A percentile compares a stretch with the other conserved stretches of the same genome.
These are phyloP conservation scores for Penicillium cataractarum DNA, from an alignment of 495 filamentous ascomycete genomes.

Conservation along the genomic window DNA sequence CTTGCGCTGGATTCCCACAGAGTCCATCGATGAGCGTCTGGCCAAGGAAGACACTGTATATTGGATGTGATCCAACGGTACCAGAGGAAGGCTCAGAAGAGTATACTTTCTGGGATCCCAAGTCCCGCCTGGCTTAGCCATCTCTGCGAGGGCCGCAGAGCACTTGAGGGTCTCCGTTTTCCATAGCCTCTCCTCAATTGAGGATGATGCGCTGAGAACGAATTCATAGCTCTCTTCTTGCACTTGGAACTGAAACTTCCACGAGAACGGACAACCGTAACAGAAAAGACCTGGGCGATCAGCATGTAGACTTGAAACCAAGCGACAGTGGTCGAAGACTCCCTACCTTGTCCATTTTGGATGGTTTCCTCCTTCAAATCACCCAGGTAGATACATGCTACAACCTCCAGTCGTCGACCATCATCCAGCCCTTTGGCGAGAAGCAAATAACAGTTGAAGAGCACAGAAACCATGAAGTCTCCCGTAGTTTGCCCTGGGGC, in stretches of 20 bases:
- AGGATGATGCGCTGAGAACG: conserved; percentile 85
- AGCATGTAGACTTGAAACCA: conserved; percentile 1
- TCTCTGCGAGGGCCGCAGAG: conserved; percentile 29
- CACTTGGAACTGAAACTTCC: conserved; percentile 89
- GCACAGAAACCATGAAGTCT: conserved; percentile 83
- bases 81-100: conserved; percentile 67
- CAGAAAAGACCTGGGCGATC: conserved; percentile 73
- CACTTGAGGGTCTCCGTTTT: conserved; percentile 45
- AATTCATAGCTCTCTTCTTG: conserved; percentile 79
- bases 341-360: conserved; percentile 80
- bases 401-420: conserved; percentile 66
- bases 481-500: conserved; percentile 66
- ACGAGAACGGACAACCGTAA: conserved; percentile 81
- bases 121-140: conserved; percentile 24
- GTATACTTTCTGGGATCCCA: conserved; percentile 43
- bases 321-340: background rate
- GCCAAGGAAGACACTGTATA: conserved; percentile 71
- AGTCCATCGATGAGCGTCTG: conserved; percentile 79
- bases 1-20: conserved; percentile 68
- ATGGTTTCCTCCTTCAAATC: conserved; percentile 74
- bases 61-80: conserved; percentile 72
- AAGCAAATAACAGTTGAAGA: conserved; percentile 81
- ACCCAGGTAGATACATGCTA: conserved; percentile 71
- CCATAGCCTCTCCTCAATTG: conserved; percentile 82
- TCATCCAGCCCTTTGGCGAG: conserved; percentile 68